These are phyloP conservation scores for Allium fistulosum DNA, from an alignment of 106 monocot genomes.

Conservation along the genomic window DNA sequence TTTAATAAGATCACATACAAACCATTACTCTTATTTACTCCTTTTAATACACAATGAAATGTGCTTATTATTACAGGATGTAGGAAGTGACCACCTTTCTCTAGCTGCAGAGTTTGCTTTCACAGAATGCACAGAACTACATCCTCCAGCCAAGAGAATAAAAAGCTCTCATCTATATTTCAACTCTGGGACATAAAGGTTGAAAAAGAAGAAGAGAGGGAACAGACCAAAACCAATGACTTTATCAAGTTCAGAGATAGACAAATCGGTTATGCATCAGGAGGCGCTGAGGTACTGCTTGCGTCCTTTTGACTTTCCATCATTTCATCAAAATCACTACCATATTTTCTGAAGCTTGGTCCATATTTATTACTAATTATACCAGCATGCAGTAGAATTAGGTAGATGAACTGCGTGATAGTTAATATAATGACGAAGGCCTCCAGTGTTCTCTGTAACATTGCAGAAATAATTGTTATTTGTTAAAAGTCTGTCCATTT, in stretches of 20 bases:
- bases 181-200: too few species aligned
- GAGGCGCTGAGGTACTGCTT: neutral
- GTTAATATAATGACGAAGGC: slow-evolving; percentile 32
- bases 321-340: slow-evolving; percentile 7
- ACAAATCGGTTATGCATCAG: slow-evolving; percentile 6
- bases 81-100: slow-evolving; percentile 55
- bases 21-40: too few species aligned
- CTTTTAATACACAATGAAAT: too few species aligned
- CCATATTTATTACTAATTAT: slow-evolving; percentile 15
- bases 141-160: neutral
- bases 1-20: too few species aligned
- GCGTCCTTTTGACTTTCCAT: slow-evolving; percentile 3
- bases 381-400: slow-evolving; percentile 24
- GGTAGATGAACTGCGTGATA: slow-evolving; percentile 22
- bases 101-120: slow-evolving; percentile 44
- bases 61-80: slow-evolving; percentile 14
- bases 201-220: neutral
- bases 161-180: too few species aligned
- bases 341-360: slow-evolving; percentile 9
- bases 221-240: too few species aligned
- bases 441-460: slow-evolving; percentile 24
- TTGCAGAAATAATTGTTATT: neutral
- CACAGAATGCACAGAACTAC: slow-evolving; percentile 12
- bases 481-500: too few species aligned
- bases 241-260: neutral